Base-by-base conservation (phyloP, 2,329 filamentous ascomycete genomes). In the Macrophomina pseudophaseolina region DNA sequence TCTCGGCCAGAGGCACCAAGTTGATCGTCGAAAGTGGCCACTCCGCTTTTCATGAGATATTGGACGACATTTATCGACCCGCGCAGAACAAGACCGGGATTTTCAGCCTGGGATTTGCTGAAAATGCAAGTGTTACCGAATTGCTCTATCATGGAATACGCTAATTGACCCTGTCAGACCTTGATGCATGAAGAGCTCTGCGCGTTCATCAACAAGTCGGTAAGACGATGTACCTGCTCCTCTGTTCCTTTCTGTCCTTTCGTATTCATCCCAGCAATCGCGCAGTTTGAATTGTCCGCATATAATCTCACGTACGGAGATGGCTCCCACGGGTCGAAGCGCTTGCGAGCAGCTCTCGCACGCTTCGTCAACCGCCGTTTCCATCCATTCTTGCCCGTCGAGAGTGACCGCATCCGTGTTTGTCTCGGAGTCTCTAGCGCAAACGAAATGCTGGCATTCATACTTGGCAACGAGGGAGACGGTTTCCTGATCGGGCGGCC, bases 21-120 rank as follows among this genome's bases (percentile, higher is more conserved):
- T 28, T 63, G 44, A 23, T 51, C 4, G 32, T 28, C 5, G 59
- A 63, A 12, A 32, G 12, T 18, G 59, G 59, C 12, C 59, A 63
- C 14, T 3, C 30, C 3, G 4, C 11, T 7, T 63, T 63, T 33
- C 59, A 63, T 5, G 76, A 82, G 11, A 76, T 86, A 44, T 72
- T 85, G 49, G 71, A 74, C 8, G 77, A 86, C 68, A 72, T 80
- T 5, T 86, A 80, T 76, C 70, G 83, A 64, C 77, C 80, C 0
- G 56, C 70, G 3, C 69, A 73, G 4, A 83, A 83, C 63, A 79
- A 80, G 0, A 69, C 73, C 12, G 84, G 84, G 32, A 84, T 81
- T 67, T 74, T 85, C 35, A 85, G 80, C 66, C 77, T 87, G 0
- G 84, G 84, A 1, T 76, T 86, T 1, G 84, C 85, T 5, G 85